phyloP scores from a whole-genome alignment of 176 grass and related monocot genomes.

The Hsuehochloa calcarea region DNA sequence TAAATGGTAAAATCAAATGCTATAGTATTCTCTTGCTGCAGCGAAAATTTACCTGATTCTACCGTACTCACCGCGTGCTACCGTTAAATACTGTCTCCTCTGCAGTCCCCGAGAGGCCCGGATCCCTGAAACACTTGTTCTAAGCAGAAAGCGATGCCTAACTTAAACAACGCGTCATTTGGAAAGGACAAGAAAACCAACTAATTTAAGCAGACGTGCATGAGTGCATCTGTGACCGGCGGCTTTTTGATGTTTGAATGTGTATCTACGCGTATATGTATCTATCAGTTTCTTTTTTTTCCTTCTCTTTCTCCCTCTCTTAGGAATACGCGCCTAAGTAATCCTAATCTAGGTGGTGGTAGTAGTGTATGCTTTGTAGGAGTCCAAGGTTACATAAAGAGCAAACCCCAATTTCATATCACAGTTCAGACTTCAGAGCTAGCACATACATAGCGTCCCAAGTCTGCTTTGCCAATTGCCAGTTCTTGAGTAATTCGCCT shows the following conservation, averaged over 20 bases:
- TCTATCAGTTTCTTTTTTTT: too few relatives aligned
- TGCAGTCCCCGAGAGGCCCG: too few relatives aligned
- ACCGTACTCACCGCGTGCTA: too few relatives aligned
- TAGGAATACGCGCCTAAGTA: constrained; percentile 4
- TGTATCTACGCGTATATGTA: neutral
- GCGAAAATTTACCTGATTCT: too few relatives aligned
- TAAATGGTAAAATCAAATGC: too few relatives aligned
- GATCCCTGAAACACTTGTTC: neutral
- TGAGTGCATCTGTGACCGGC: too few relatives aligned
- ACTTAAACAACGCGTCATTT: neutral
- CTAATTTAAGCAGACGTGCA: neutral
- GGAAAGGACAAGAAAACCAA: too few relatives aligned
- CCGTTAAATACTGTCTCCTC: too few relatives aligned
- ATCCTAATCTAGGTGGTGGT: neutral
- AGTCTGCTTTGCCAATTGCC: neutral
- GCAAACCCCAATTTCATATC: neutral
- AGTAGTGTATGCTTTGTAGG: neutral
- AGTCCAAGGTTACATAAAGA: neutral
- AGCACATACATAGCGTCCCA: neutral
- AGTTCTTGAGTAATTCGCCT: neutral
- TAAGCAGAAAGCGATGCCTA: neutral
- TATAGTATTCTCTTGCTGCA: too few relatives aligned
- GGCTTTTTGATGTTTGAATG: neutral
- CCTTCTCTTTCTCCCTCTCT: neutral
- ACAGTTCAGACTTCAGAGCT: too few relatives aligned